These are phyloP conservation scores for Hortiboletus flavorubellus DNA, from an alignment of 768 basidiomycete species.

Conservation along the genomic window DNA sequence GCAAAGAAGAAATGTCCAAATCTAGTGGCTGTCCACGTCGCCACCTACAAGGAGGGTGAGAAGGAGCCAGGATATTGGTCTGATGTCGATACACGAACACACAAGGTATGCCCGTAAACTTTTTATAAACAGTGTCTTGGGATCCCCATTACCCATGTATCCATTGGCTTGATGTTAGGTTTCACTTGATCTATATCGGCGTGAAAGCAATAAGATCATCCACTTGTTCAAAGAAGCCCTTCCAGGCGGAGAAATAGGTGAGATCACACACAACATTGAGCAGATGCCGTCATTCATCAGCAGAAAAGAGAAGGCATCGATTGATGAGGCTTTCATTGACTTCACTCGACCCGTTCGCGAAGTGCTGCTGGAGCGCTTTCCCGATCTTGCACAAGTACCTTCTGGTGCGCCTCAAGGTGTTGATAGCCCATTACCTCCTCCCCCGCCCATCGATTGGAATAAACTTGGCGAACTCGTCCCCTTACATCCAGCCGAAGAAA, in stretches of 20 bases:
- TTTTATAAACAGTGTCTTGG: background rate
- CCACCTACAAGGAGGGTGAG: constrained; percentile 89
- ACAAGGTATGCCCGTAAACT: constrained; percentile 62
- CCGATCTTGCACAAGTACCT: constrained; percentile 72
- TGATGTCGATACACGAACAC: constrained; percentile 83
- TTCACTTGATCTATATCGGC: constrained; percentile 88
- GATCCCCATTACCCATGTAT: background rate
- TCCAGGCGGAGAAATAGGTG: constrained; percentile 81
- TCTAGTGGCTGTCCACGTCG: constrained; percentile 85
- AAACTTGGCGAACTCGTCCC: constrained; percentile 62
- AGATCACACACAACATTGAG: constrained; percentile 9
- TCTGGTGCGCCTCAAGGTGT: constrained; percentile 61
- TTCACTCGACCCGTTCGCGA: constrained; percentile 80
- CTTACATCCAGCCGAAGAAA: constrained; percentile 34
- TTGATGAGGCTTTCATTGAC: constrained; percentile 96
- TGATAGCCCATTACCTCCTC: constrained; percentile 75
- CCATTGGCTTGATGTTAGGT: constrained; percentile 47
- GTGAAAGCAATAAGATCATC: constrained; percentile 87
- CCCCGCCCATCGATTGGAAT: constrained; percentile 63
- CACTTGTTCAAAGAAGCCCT: constrained; percentile 76
- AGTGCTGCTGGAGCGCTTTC: constrained; percentile 67
- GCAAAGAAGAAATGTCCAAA: constrained; percentile 85
- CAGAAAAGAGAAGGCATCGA: constrained; percentile 86
- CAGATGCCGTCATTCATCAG: background rate
- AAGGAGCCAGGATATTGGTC: constrained; percentile 88